phyloP scores from a whole-genome alignment of 2,329 filamentous ascomycete genomes.

The Colletotrichum sp. region DNA sequence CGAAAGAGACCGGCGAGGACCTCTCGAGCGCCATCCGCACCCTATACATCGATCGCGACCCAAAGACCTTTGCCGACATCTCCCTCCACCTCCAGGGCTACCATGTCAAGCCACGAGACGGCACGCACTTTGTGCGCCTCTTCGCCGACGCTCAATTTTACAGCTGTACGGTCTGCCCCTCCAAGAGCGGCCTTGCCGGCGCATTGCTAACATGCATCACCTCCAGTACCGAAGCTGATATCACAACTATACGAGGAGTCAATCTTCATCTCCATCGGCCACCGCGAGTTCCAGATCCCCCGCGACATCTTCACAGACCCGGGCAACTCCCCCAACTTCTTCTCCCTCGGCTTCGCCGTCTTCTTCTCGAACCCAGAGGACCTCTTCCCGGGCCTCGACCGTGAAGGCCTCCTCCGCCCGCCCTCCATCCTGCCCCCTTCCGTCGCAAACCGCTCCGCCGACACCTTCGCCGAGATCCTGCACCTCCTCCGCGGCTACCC shows the following conservation, averaged over 20 bases:
- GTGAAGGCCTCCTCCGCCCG: slow-evolving; percentile 80
- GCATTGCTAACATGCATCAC: not conserved
- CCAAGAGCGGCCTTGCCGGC: not conserved
- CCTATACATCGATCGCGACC: slow-evolving; percentile 94
- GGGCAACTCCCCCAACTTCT: slow-evolving; percentile 95
- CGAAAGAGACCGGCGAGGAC: slow-evolving; percentile 63
- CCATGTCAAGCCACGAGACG: slow-evolving; percentile 81
- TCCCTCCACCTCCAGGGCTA: slow-evolving; percentile 92
- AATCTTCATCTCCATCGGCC: slow-evolving; percentile 91
- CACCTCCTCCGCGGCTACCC: slow-evolving; percentile 86
- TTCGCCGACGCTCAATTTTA: slow-evolving; percentile 98
- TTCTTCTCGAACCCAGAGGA: slow-evolving; percentile 84
- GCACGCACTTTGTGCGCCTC: slow-evolving; percentile 86
- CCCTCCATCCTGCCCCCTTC: slow-evolving; percentile 84
- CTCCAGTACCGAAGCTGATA: slow-evolving; percentile 80
- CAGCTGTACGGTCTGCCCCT: slow-evolving; percentile 61
- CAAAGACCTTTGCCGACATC: slow-evolving; percentile 87
- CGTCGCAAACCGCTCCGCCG: slow-evolving; percentile 81
- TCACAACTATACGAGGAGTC: slow-evolving; percentile 90
- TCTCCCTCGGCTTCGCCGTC: slow-evolving; percentile 85
- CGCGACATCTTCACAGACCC: slow-evolving; percentile 85
- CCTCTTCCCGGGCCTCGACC: slow-evolving; percentile 84
- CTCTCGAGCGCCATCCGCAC: slow-evolving; percentile 66
- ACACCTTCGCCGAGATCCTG: slow-evolving; percentile 82
- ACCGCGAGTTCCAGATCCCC: slow-evolving; percentile 86